These are phyloP conservation scores for Pestalotiopsis fici DNA, from an alignment of 2,329 filamentous ascomycete species.

Conservation along the genomic window DNA sequence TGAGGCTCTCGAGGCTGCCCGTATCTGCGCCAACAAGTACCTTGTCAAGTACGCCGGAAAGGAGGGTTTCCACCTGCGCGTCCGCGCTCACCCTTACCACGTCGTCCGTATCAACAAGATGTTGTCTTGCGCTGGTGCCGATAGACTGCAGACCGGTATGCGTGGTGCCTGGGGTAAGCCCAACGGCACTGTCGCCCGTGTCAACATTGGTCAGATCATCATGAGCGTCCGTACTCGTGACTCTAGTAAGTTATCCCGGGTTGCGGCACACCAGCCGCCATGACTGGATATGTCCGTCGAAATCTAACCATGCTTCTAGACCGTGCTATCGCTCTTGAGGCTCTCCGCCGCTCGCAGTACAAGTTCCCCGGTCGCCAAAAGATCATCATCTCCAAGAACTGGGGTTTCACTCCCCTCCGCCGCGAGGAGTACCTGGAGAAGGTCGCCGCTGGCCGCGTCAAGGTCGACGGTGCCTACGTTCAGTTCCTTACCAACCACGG, in stretches of 20 bases:
- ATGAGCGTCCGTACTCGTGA: conserved; percentile 97
- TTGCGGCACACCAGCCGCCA: not conserved
- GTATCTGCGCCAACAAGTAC: conserved; percentile 99
- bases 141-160: conserved; percentile 99
- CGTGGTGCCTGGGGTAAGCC: conserved; percentile 99
- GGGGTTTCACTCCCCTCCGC: conserved; percentile 98
- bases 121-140: conserved; percentile 99
- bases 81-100: conserved; percentile 97
- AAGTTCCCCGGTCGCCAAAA: conserved; percentile 99
- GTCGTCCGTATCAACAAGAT: conserved; percentile 99
- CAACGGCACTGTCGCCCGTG: conserved; percentile 97
- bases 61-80: conserved; percentile 73
- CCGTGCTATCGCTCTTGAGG: conserved; percentile 93
- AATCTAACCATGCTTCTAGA: conserved; percentile 50
- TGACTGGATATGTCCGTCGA: not conserved
- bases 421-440: conserved; percentile 97
- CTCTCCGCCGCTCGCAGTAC: conserved; percentile 98
- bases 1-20: conserved; percentile 98
- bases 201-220: conserved; percentile 99
- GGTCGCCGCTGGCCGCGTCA: conserved; percentile 90
- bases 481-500: conserved; percentile 98
- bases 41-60: conserved; percentile 72
- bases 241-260: conserved; percentile 60
- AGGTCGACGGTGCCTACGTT: conserved; percentile 98
- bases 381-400: conserved; percentile 99